Conservation (phyloP, 2,329 filamentous ascomycete species). For the Colletotrichum sp. region DNA sequence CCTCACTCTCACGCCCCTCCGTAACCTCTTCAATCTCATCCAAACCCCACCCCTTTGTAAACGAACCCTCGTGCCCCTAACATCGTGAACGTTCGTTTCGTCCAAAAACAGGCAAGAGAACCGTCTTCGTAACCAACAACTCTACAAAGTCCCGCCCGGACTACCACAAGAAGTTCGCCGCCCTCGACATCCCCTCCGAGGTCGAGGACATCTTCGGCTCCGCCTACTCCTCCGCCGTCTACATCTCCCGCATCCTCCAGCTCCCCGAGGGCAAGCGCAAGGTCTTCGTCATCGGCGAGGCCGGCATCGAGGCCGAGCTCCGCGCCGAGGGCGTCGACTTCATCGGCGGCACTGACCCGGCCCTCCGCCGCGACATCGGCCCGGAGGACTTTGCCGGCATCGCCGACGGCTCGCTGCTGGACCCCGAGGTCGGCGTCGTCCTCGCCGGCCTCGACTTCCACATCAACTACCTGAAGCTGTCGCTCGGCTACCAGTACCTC, state of each 20-base stretch:
- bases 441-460: conserved; percentile 93
- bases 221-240: conserved; percentile 92
- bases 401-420: conserved; percentile 76
- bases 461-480: conserved; percentile 91
- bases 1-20: conserved; percentile 3
- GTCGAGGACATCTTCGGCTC: conserved; percentile 96
- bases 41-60: not conserved
- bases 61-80: not conserved
- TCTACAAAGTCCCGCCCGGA: conserved; percentile 94
- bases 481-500: conserved; percentile 86
- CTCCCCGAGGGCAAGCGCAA: conserved; percentile 83
- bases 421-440: conserved; percentile 89
- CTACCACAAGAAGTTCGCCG: conserved; percentile 89
- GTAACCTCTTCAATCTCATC: not conserved
- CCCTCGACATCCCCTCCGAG: conserved; percentile 78
- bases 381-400: conserved; percentile 82
- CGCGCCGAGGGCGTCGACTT: conserved; percentile 78
- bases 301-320: conserved; percentile 89
- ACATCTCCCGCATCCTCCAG: conserved; percentile 90
- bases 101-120: conserved; percentile 73
- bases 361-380: conserved; percentile 77
- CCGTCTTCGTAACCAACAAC: conserved; percentile 98
- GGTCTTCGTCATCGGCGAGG: conserved; percentile 92
- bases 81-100: not conserved
- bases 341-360: conserved; percentile 85